These are phyloP conservation scores for Penicillium manginii DNA, from an alignment of 495 filamentous ascomycete genomes.

Conservation along the genomic window DNA sequence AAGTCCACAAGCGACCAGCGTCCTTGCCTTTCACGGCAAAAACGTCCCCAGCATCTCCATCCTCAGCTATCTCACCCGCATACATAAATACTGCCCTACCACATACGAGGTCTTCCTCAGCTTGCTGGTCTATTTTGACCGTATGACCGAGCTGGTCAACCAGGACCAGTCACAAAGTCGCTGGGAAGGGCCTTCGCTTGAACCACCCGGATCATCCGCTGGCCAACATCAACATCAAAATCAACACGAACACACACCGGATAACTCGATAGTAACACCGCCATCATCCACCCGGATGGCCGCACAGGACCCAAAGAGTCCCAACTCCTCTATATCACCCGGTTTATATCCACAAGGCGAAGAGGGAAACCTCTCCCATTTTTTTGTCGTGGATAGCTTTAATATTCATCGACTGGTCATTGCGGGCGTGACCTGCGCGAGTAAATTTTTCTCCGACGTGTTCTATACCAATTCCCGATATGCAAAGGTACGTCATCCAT, in stretches of 20 bases:
- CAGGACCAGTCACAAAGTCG: slow-evolving; percentile 51
- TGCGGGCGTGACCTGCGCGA: slow-evolving; percentile 95
- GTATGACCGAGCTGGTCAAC: slow-evolving; percentile 97
- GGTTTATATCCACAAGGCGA: slow-evolving; percentile 47
- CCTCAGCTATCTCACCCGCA: slow-evolving; percentile 90
- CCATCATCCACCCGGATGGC: slow-evolving; percentile 38
- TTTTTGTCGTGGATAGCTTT: slow-evolving; percentile 98
- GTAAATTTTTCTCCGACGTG: slow-evolving; percentile 99
- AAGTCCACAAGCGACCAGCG: slow-evolving; percentile 81
- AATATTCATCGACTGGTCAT: slow-evolving; percentile 98
- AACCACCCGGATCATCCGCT: slow-evolving; percentile 14
- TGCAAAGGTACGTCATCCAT: slow-evolving; percentile 75
- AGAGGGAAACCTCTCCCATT: slow-evolving; percentile 69
- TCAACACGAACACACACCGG: slow-evolving; percentile 15
- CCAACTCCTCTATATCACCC: slow-evolving; percentile 39
- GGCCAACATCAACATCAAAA: slow-evolving; percentile 15
- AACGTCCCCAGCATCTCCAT: slow-evolving; percentile 98
- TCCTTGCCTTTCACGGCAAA: slow-evolving; percentile 98
- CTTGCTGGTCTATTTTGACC: slow-evolving; percentile 95
- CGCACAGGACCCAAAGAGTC: slow-evolving; percentile 38
- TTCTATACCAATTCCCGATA: slow-evolving; percentile 99
- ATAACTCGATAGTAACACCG: slow-evolving; percentile 42
- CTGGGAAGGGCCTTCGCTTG: slow-evolving; percentile 22
- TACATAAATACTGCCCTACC: slow-evolving; percentile 98
- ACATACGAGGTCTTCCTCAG: slow-evolving; percentile 98